Percentiles rank a stretch among this genome's conserved stretches.
phyloP scores from a whole-genome alignment of 495 filamentous ascomycete genomes.

The Hypoxylon trugodes region DNA sequence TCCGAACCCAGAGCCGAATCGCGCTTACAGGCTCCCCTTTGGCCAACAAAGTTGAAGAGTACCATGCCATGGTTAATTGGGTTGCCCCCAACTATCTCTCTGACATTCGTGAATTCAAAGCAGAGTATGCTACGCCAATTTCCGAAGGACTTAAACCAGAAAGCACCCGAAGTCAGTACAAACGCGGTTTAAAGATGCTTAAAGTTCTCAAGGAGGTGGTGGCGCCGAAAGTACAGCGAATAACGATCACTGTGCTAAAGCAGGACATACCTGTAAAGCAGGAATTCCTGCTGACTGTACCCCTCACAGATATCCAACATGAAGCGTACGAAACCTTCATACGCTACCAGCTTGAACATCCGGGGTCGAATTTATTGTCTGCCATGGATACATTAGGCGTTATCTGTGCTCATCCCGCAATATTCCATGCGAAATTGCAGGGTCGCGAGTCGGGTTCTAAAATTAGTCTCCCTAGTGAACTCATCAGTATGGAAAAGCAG shows the following conservation, averaged over 20 bases:
- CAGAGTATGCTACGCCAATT: constrained; percentile 77
- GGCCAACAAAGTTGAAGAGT: constrained; percentile 82
- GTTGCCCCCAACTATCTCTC: constrained; percentile 82
- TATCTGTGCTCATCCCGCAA: constrained; percentile 78
- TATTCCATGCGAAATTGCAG: constrained; percentile 66
- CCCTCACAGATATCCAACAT: constrained; percentile 72
- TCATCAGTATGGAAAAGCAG: constrained; percentile 46
- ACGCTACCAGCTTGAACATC: constrained; percentile 22
- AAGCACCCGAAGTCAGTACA: constrained; percentile 60
- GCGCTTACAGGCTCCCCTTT: constrained; percentile 89
- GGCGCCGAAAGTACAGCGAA: constrained; percentile 80
- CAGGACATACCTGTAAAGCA: constrained; percentile 73
- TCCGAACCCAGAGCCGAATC: constrained; percentile 77
- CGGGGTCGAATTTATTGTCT: constrained; percentile 60
- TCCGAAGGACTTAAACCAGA: constrained; percentile 71
- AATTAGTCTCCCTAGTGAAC: constrained; percentile 38
- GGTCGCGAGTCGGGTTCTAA: constrained; percentile 37
- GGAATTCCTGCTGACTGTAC: constrained; percentile 82
- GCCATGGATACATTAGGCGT: constrained; percentile 58
- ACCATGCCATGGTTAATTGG: constrained; percentile 89
- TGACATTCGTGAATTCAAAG: constrained; percentile 67
- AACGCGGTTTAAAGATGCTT: constrained; percentile 69
- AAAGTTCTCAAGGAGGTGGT: constrained; percentile 75
- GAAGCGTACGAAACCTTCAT: constrained; percentile 70
- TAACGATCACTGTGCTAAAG: constrained; percentile 71